phyloP scores from a whole-genome alignment of 2,329 filamentous ascomycete genomes.

The Xylariaceae sp. region DNA sequence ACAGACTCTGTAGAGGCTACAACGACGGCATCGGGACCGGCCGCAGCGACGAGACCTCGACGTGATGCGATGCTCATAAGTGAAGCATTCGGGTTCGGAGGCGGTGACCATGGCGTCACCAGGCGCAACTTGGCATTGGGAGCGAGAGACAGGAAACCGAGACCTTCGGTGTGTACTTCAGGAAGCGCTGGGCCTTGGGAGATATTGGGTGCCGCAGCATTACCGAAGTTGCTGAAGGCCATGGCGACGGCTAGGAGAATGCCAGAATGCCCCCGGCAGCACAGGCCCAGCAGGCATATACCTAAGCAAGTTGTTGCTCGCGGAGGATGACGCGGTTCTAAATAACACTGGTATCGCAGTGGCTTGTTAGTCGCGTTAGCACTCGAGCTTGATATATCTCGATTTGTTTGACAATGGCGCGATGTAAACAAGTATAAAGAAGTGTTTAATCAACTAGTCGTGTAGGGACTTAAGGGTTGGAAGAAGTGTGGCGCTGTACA shows the following conservation, averaged over 20 bases:
- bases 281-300: conserved; percentile 18
- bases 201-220: conserved; percentile 27
- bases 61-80: conserved; percentile 77
- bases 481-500: background rate
- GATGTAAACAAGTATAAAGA: background rate
- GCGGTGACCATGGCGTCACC: conserved; percentile 69
- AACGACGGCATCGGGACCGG: conserved; percentile 72
- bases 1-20: conserved; percentile 72
- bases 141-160: conserved; percentile 76
- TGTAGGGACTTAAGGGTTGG: background rate
- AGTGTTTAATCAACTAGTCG: background rate
- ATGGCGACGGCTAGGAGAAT: conserved; percentile 19
- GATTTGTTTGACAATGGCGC: background rate
- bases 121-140: conserved; percentile 80
- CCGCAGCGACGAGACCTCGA: conserved; percentile 79
- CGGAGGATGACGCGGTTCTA: background rate
- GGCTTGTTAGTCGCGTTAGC: conserved; percentile 1
- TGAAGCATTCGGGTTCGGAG: conserved; percentile 72
- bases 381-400: background rate
- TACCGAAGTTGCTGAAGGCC: conserved; percentile 27
- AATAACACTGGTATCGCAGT: background rate
- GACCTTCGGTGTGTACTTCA: conserved; percentile 75
- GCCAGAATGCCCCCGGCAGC: conserved; percentile 12
- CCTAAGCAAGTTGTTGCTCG: background rate
- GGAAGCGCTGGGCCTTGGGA: conserved; percentile 61